Percentiles rank a stretch among this genome's conserved stretches.
phyloP scores from a whole-genome alignment of 2,329 filamentous ascomycete species.

The Aspergillus flavus region DNA sequence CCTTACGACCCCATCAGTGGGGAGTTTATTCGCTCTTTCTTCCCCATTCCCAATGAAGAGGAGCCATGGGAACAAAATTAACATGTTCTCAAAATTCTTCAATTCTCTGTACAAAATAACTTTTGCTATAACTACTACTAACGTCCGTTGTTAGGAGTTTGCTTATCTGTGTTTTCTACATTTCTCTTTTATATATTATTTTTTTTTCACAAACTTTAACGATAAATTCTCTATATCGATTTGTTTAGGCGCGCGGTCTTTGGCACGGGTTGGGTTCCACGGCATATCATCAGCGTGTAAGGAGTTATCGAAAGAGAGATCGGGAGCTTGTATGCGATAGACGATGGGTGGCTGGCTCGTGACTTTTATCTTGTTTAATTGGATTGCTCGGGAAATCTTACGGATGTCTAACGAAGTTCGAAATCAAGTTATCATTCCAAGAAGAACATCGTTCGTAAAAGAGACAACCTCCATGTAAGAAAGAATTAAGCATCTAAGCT shows the following conservation, averaged over 20 bases:
- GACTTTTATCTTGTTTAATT: not conserved
- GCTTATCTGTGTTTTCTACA: slow-evolving; percentile 3
- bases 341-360: not conserved
- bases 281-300: not conserved
- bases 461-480: too few relatives aligned
- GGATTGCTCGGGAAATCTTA: not conserved
- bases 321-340: not conserved
- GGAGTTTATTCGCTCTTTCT: slow-evolving; percentile 44
- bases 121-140: not conserved
- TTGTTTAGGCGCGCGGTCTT: not conserved
- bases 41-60: slow-evolving; percentile 32
- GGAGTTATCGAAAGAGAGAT: slow-evolving; percentile 2
- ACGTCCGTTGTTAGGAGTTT: slow-evolving; percentile 4
- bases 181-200: slow-evolving; percentile 1
- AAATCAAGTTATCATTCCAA: not conserved
- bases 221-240: not conserved
- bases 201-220: not conserved
- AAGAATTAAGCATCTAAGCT: not conserved
- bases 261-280: slow-evolving; percentile 1
- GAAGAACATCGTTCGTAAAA: not conserved
- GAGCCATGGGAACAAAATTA: slow-evolving; percentile 25
- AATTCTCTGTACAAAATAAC: not conserved
- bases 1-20: slow-evolving; percentile 43
- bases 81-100: not conserved
- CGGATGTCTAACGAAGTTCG: not conserved